These are phyloP conservation scores for Neurospora sp. DNA, from an alignment of 495 filamentous ascomycete species.

Conservation along the genomic window DNA sequence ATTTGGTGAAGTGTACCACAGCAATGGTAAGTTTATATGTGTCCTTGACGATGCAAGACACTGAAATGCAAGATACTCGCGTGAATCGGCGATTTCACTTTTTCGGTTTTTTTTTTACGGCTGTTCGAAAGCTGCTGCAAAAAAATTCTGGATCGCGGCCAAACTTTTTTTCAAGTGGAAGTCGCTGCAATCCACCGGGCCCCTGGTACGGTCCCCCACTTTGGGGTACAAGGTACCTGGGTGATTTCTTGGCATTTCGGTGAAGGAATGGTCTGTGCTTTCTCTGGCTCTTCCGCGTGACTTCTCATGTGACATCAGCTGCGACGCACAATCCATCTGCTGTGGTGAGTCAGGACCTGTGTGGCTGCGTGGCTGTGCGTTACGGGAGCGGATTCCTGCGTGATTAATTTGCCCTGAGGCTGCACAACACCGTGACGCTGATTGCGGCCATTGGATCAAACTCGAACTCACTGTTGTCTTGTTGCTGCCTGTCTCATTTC, in stretches of 20 bases:
- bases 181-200: background rate
- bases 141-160: constrained; percentile 9
- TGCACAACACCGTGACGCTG: background rate
- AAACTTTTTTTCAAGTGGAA: constrained; percentile 9
- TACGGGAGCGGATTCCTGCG: background rate
- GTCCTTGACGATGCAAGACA: background rate
- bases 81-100: background rate
- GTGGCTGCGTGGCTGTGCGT: background rate
- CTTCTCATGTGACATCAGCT: background rate
- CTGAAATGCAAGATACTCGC: background rate
- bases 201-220: background rate
- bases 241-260: background rate
- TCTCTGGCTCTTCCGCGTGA: background rate
- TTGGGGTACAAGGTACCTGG: background rate
- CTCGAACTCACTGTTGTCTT: background rate
- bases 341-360: background rate
- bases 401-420: background rate
- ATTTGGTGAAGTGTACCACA: background rate
- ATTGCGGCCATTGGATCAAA: background rate
- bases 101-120: background rate
- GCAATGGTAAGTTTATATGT: background rate
- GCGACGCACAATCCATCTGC: background rate
- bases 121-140: constrained; percentile 7
- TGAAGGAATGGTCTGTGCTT: background rate
- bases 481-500: background rate